phyloP scores from a whole-genome alignment of 805 yeast genomes.

The Myxozyma neglecta region DNA sequence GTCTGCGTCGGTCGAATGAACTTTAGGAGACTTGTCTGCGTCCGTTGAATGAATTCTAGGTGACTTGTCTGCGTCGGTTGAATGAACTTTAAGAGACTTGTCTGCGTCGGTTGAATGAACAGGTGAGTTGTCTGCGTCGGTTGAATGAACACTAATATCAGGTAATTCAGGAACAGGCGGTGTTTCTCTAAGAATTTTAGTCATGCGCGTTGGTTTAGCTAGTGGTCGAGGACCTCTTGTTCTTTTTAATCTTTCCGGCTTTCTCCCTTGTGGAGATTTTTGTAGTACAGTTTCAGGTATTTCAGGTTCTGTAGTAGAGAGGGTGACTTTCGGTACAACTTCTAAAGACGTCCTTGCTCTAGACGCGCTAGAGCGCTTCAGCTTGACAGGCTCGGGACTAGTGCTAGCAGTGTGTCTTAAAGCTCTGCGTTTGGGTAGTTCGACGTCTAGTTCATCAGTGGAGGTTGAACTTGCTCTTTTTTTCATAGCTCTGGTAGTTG shows the following conservation, averaged over 20 bases:
- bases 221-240: conserved; percentile 29
- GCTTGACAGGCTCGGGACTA: neutral
- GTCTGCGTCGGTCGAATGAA: too few species aligned
- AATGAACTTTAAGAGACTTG: too few species aligned
- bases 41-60: too few species aligned
- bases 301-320: neutral
- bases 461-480: conserved; percentile 23
- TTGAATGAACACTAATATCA: neutral
- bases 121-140: too few species aligned
- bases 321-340: neutral
- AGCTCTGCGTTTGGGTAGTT: neutral
- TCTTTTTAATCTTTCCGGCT: conserved; percentile 3
- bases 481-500: conserved; percentile 7
- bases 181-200: neutral
- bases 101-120: too few species aligned
- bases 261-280: neutral
- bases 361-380: neutral
- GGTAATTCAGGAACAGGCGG: conserved; percentile 20
- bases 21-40: too few species aligned
- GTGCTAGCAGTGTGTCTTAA: neutral
- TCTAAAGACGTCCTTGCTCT: neutral
- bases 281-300: too few species aligned
- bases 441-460: conserved; percentile 3
- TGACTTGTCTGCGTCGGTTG: too few species aligned
- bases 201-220: neutral